Evolutionary conservation across 2,329 filamentous ascomycete species (phyloP).

Genomic region (Trichoderma simmonsii): DNA sequence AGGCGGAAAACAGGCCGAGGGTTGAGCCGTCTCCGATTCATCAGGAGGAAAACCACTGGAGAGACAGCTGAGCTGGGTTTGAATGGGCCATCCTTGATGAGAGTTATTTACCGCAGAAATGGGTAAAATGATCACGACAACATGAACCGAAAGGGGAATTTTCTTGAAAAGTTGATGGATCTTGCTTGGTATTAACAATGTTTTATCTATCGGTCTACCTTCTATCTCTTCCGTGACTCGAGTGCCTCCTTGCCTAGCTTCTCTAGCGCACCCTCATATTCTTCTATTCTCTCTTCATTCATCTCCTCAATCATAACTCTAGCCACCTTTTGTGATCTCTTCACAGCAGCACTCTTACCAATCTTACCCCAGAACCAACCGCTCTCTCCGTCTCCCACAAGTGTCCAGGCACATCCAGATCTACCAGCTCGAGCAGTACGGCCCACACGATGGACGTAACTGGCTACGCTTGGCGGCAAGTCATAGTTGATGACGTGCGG

Average conservation of each 20-base stretch:
- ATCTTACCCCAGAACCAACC: conserved; percentile 92
- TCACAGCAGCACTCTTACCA: conserved; percentile 53
- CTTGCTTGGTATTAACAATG: conserved; percentile 3
- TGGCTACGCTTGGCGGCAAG: conserved; percentile 73
- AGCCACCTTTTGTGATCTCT: conserved; percentile 44
- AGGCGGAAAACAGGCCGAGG: conserved; percentile 21
- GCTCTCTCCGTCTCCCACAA: conserved; percentile 78
- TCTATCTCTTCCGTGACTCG: conserved; percentile 28
- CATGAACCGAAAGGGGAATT: background rate
- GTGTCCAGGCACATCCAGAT: conserved; percentile 75
- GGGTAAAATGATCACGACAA: background rate
- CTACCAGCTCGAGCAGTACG: conserved; percentile 82
- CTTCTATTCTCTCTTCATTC: conserved; percentile 43
- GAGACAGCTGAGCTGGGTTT: conserved; percentile 7
- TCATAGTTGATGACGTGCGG: conserved; percentile 94
- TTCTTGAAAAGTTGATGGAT: background rate
- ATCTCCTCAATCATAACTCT: conserved; percentile 49
- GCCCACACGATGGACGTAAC: conserved; percentile 89
- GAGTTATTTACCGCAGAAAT: background rate
- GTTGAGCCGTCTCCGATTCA: conserved; percentile 28
- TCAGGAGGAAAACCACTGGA: conserved; percentile 28
- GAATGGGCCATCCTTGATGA: background rate
- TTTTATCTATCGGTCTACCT: background rate
- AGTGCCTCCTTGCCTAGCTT: conserved; percentile 60
- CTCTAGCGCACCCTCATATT: conserved; percentile 57